Base-by-base conservation (phyloP, 495 filamentous ascomycete species). In the Thozetella sp. region DNA sequence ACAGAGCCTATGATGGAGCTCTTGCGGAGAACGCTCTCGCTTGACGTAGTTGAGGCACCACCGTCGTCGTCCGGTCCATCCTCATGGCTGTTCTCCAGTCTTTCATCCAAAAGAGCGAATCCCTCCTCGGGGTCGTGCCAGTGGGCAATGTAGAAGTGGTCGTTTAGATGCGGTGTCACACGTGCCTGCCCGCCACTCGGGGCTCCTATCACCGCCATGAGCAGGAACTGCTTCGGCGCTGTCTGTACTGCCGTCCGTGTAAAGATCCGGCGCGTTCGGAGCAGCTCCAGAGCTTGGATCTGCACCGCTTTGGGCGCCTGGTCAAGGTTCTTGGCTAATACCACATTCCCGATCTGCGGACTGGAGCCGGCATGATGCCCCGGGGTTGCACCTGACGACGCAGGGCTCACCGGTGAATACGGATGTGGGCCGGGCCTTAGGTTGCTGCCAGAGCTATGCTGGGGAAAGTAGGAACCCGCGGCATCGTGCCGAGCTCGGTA, bases 111-210 rank as follows among this genome's bases (percentile, higher is more conserved):
- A 59, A 94, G 86, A 1, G 83, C 78, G 56, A 90, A 89, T 0
- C 88, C 91, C 69, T 93, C 86, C 17, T 86, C 83, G 2, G 83
- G 77, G 30, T 88, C 80, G 67, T 99, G 93, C 73, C 86, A 91
- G 72, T 97, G 93, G 0, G 92, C 93, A 19, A 99, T 86, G 67
- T 93, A 91, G 59, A 98, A 86, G 63, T 90, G 85, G 56, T 97
- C 93, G 67, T 90, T 92, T 78, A 96, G 68, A 59, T 83, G 81
- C 46, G 76, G 67, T 19, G 76, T 80, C 19, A 85, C 74, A 26
- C 71, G 74, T 2, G 76, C 79, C 52, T 72, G 70, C 19, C 74
- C 71, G 15, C 71, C 76, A 66, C 66, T 76, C 34, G 67, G 64
- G 54, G 76, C 76, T 34, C 76, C 79, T 26, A 93, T 73, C 17